Percentiles rank a stretch among this genome's conserved stretches.
Conservation (phyloP, 2,329 filamentous ascomycete species). For the Podosphaera xanthii region DNA sequence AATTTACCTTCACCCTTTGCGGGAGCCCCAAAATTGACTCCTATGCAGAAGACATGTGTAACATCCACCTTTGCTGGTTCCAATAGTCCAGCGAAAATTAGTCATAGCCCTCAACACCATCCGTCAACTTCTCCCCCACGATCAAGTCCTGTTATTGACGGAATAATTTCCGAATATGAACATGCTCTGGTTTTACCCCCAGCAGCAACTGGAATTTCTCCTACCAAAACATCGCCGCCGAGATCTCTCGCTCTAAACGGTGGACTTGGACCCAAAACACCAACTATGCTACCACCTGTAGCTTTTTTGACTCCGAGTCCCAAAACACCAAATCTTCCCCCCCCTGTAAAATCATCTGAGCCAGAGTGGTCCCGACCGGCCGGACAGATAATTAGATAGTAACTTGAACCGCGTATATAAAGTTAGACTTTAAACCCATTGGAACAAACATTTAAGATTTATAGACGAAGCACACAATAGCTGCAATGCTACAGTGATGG, state of each 20-base stretch:
- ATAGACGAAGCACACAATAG: too few species aligned
- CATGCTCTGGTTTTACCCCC: constrained; percentile 14
- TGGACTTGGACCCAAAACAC: constrained; percentile 11
- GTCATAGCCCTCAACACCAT: constrained; percentile 3
- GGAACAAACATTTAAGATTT: too few species aligned
- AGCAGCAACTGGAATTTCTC: constrained; percentile 20
- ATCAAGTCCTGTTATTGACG: constrained; percentile 2
- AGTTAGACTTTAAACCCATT: too few species aligned
- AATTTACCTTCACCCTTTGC: constrained; percentile 14
- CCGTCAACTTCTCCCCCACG: constrained; percentile 6
- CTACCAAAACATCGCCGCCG: constrained; percentile 22
- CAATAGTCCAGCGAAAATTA: constrained; percentile 4
- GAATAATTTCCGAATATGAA: constrained; percentile 3
- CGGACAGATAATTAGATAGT: constrained; percentile 9
- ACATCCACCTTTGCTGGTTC: constrained; percentile 3
- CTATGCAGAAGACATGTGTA: constrained; percentile 3
- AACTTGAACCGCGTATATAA: not conserved
- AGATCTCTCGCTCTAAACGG: constrained; percentile 11
- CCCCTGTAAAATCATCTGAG: constrained; percentile 29
- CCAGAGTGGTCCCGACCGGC: constrained; percentile 6
- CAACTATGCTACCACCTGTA: constrained; percentile 31
- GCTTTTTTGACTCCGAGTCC: constrained; percentile 34
- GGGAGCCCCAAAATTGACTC: constrained; percentile 12
- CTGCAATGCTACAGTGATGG: too few species aligned
- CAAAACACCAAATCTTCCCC: constrained; percentile 32